These are phyloP conservation scores for Hyparrhenia diplandra DNA, from an alignment of 176 grass and related monocot species.

Conservation along the genomic window DNA sequence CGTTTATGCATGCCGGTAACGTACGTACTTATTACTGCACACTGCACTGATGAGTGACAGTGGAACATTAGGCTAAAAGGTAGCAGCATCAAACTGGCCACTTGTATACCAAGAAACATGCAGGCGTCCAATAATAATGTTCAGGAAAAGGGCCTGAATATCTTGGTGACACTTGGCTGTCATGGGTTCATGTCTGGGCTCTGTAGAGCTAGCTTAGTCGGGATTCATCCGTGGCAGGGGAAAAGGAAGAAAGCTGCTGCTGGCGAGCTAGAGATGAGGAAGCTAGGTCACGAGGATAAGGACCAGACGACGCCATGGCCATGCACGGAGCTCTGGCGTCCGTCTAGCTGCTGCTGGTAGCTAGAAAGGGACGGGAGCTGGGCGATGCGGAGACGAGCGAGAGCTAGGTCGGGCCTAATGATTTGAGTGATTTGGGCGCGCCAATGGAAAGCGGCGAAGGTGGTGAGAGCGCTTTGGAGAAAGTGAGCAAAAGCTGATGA, in stretches of 20 bases:
- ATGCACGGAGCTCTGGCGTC: background rate
- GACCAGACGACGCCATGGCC: slow-evolving; percentile 28
- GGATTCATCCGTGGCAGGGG: slow-evolving; percentile 16
- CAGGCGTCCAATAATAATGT: background rate
- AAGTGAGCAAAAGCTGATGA: slow-evolving; percentile 8
- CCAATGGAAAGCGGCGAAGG: slow-evolving; percentile 27
- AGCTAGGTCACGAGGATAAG: slow-evolving; percentile 22
- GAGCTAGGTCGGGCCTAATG: slow-evolving; percentile 3
- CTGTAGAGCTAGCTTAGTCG: background rate
- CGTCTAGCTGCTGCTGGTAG: background rate
- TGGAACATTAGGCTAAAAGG: slow-evolving; percentile 1
- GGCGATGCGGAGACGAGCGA: background rate
- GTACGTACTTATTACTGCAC: background rate
- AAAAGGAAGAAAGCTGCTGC: background rate
- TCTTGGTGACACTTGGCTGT: slow-evolving; percentile 29
- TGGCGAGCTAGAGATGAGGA: background rate
- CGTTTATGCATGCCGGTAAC: background rate
- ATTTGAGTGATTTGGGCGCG: slow-evolving; percentile 18
- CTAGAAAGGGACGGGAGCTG: slow-evolving; percentile 12
- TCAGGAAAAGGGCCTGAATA: background rate
- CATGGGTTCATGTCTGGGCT: background rate
- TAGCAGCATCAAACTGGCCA: background rate
- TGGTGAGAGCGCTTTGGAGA: slow-evolving; percentile 13
- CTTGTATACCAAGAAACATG: background rate
- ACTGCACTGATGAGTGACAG: background rate